A percentile compares a stretch with the other conserved stretches of the same genome.
Evolutionary conservation across 2,329 filamentous ascomycete species (phyloP).

Genomic region (Parascedosporium putredinis): DNA sequence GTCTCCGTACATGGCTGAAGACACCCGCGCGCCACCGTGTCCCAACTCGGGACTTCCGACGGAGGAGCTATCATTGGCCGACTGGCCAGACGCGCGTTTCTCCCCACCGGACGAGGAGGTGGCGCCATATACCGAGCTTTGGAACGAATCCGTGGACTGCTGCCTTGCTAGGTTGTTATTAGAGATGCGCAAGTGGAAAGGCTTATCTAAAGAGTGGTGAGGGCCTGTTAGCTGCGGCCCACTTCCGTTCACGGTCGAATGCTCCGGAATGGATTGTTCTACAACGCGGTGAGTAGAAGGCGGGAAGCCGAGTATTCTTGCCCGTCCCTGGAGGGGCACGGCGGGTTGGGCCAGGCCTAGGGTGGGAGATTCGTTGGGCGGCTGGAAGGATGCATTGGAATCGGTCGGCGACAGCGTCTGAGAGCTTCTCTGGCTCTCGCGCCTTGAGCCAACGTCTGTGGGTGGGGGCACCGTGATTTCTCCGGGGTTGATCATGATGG

Average conservation of each 20-base stretch:
- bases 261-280: conserved; percentile 4
- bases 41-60: conserved; percentile 5
- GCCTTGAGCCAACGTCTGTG: background rate
- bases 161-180: background rate
- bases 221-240: background rate
- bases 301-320: background rate
- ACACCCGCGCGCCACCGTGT: background rate
- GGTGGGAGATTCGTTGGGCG: conserved; percentile 5
- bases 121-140: conserved; percentile 1
- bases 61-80: background rate
- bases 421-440: conserved; percentile 5
- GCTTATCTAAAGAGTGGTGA: background rate
- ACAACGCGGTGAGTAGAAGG: background rate
- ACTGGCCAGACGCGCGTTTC: background rate
- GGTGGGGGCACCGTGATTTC: background rate
- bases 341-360: conserved; percentile 7
- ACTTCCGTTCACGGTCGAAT: background rate
- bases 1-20: background rate
- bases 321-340: background rate
- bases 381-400: conserved; percentile 10
- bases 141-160: conserved; percentile 2
- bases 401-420: conserved; percentile 14
- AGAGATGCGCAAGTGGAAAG: background rate
- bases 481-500: conserved; percentile 6
- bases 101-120: background rate